Percentiles rank a stretch among this genome's conserved stretches.
phyloP scores from a whole-genome alignment of 2,329 filamentous ascomycete species.

The Diaporthe nobilis region DNA sequence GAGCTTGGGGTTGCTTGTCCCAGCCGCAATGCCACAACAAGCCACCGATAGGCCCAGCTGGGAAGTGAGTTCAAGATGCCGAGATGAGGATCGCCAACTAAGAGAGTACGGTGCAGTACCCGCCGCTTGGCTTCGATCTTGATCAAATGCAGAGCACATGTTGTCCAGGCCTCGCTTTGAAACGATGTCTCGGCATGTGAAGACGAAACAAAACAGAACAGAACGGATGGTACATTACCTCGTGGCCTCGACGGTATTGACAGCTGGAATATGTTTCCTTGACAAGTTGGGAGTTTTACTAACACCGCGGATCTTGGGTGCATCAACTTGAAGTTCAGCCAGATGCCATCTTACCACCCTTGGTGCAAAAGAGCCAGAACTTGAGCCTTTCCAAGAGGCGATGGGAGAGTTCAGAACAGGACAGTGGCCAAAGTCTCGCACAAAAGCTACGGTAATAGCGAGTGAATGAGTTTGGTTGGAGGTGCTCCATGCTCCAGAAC shows the following conservation, averaged over 20 bases:
- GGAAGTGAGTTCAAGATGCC: neutral
- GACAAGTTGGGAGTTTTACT: neutral
- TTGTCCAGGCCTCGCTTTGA: neutral
- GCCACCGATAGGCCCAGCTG: neutral
- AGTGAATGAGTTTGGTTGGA: neutral
- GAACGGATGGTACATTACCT: neutral
- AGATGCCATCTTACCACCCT: neutral
- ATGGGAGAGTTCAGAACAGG: neutral
- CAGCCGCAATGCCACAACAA: neutral
- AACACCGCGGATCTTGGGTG: neutral
- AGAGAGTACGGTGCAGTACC: neutral
- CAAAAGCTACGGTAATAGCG: neutral
- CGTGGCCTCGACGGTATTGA: neutral
- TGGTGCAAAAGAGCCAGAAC: neutral
- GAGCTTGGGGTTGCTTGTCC: neutral
- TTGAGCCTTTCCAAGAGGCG: neutral
- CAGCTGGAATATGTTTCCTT: neutral
- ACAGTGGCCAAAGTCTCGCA: neutral
- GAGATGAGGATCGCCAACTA: slow-evolving; percentile 3
- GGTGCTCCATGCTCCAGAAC: neutral
- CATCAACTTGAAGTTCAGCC: neutral
- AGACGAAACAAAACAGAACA: neutral
- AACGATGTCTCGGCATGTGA: neutral
- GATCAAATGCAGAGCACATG: neutral
- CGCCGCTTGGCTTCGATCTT: slow-evolving; percentile 18